A percentile compares a stretch with the other conserved stretches of the same genome.
Conservation (phyloP, 163 green algal species). For the Scenedesmus sp. region DNA sequence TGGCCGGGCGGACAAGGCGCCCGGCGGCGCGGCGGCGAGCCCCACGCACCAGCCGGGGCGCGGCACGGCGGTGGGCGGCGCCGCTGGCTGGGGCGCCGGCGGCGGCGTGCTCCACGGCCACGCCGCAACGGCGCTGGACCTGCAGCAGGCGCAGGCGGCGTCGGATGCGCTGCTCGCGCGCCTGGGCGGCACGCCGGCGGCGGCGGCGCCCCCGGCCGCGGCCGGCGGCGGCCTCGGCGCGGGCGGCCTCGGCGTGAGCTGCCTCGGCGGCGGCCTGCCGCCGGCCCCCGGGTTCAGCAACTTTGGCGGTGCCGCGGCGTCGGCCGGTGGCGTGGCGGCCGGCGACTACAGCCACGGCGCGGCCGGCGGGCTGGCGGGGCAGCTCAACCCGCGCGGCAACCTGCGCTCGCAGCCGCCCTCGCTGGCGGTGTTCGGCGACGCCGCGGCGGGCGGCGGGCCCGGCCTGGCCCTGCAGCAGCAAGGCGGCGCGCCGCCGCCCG, state of each 20-base stretch:
- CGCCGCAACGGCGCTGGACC: conserved; percentile 37
- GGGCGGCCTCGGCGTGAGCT: no score
- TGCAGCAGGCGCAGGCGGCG: conserved; percentile 37
- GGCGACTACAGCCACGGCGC: no score
- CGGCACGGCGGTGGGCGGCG: no score
- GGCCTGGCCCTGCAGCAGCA: not conserved
- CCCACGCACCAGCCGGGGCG: no score
- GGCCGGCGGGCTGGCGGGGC: no score
- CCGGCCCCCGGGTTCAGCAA: conserved; percentile 23
- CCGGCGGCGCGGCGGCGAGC: not conserved
- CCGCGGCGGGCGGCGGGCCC: not conserved
- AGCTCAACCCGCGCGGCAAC: not conserved
- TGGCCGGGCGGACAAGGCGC: no score
- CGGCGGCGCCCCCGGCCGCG: no score
- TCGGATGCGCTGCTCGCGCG: conserved; percentile 32
- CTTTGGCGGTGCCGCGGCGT: not conserved
- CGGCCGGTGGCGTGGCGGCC: no score
- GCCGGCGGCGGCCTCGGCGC: not conserved
- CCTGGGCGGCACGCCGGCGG: not conserved
- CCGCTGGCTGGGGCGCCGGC: no score
- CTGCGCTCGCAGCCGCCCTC: conserved; percentile 5
- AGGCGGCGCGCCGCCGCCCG: not conserved
- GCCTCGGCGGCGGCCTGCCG: conserved; percentile 9
- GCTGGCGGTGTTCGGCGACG: not conserved
- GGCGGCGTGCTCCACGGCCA: conserved; percentile 23